Evolutionary conservation across 2,329 filamentous ascomycete species (phyloP).

Genomic region (Calcarisporium arbuscula): DNA sequence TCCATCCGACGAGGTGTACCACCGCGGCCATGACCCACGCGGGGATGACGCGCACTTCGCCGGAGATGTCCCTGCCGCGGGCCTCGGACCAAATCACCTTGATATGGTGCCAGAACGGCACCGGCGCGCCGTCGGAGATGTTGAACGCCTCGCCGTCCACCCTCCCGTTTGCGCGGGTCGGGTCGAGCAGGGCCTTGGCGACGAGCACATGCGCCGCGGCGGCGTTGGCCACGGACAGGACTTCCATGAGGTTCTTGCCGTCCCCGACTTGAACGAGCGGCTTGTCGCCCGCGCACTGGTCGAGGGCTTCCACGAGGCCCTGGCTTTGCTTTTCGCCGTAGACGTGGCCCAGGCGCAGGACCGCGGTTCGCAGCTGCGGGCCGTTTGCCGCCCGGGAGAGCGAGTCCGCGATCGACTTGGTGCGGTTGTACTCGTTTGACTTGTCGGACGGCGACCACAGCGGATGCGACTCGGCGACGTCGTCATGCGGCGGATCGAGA

Average conservation of each 20-base stretch:
- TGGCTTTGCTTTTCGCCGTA: constrained; percentile 27
- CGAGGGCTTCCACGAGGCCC: constrained; percentile 18
- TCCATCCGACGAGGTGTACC: constrained; percentile 13
- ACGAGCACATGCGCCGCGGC: constrained; percentile 19
- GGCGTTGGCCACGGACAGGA: constrained; percentile 20
- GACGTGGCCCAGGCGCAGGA: constrained; percentile 20
- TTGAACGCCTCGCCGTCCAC: constrained; percentile 29
- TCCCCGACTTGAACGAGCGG: constrained; percentile 20
- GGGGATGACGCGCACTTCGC: constrained; percentile 14
- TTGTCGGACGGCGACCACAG: constrained; percentile 16
- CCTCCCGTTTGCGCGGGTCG: constrained; percentile 4
- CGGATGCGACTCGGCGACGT: constrained; percentile 17
- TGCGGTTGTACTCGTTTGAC: constrained; percentile 20
- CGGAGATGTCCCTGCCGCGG: constrained; percentile 6
- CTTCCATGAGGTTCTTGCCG: constrained; percentile 19
- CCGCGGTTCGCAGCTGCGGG: constrained; percentile 16
- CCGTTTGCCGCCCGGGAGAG: constrained; percentile 23
- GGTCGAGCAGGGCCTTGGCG: constrained; percentile 19
- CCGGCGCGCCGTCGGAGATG: constrained; percentile 23
- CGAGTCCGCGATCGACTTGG: constrained; percentile 25
- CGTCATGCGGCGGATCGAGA: constrained; percentile 15
- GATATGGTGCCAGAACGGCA: constrained; percentile 25
- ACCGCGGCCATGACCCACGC: constrained; percentile 17
- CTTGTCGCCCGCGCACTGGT: constrained; percentile 30
- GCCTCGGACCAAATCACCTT: constrained; percentile 17